phyloP scores from a whole-genome alignment of 306 rosid genomes.

The Biancaea sappan region DNA sequence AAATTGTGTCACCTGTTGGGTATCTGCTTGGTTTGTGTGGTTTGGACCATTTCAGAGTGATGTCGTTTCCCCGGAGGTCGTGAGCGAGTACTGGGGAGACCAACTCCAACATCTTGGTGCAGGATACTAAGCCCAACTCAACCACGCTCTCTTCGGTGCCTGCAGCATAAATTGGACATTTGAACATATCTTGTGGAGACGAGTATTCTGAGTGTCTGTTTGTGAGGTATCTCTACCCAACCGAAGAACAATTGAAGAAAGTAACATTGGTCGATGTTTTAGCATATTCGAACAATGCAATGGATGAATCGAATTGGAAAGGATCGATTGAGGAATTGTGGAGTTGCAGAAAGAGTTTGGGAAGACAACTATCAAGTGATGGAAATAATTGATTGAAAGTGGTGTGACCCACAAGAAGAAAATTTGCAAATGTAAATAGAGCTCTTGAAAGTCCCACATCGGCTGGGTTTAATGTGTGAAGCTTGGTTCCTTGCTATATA shows the following conservation, averaged over 20 bases:
- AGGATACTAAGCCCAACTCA: background rate
- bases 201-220: too few relatives aligned
- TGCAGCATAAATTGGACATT: slow-evolving; percentile 7
- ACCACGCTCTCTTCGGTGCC: accelerated
- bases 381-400: too few relatives aligned
- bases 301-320: background rate
- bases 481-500: too few relatives aligned
- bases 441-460: too few relatives aligned
- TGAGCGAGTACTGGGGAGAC: accelerated
- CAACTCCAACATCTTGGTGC: background rate
- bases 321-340: background rate
- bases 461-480: too few relatives aligned
- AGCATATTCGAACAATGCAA: too few relatives aligned
- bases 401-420: too few relatives aligned
- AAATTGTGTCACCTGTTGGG: background rate
- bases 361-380: too few relatives aligned
- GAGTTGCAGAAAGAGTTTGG: background rate
- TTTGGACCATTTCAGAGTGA: background rate
- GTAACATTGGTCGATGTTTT: background rate
- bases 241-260: slow-evolving; percentile 35
- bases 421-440: too few relatives aligned
- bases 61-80: accelerated
- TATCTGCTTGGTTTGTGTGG: background rate
- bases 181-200: too few relatives aligned
- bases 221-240: too few relatives aligned